A percentile compares a stretch with the other conserved stretches of the same genome.
Conservation (phyloP, 1,284 basidiomycete genomes). For the Earliella scabrosa region DNA sequence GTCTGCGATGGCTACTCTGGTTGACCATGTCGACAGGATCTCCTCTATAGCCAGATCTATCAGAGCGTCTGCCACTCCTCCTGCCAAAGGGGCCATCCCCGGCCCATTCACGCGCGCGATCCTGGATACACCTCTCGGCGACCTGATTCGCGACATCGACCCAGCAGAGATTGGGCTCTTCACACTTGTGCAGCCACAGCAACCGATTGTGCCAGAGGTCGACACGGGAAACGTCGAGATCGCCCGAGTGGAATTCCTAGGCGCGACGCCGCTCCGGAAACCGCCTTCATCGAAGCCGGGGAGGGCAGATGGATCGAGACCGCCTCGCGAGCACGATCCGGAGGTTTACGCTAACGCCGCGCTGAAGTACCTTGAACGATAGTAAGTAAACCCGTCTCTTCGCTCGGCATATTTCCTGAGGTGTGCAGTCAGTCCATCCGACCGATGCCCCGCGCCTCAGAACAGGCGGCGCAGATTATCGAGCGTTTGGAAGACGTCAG, state of each 20-base stretch:
- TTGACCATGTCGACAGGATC: constrained; percentile 49
- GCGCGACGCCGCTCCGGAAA: constrained; percentile 69
- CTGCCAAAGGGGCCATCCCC: constrained; percentile 21
- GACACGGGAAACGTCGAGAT: constrained; percentile 46
- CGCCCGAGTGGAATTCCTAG: constrained; percentile 64
- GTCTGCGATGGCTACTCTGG: constrained; percentile 46
- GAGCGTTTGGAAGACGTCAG: constrained; percentile 56
- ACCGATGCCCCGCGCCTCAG: constrained; percentile 71
- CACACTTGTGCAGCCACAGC: constrained; percentile 46
- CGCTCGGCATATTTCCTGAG: neutral
- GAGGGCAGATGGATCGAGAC: constrained; percentile 44
- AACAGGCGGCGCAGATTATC: constrained; percentile 58
- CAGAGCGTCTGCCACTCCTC: constrained; percentile 31
- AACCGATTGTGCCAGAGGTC: constrained; percentile 34
- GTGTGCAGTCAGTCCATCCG: constrained; percentile 58
- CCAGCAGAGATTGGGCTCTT: constrained; percentile 78
- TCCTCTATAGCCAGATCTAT: constrained; percentile 42
- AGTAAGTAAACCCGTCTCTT: constrained; percentile 47
- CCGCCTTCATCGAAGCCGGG: constrained; percentile 40
- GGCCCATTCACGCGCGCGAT: constrained; percentile 61
- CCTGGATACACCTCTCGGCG: constrained; percentile 62
- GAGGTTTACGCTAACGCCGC: constrained; percentile 77
- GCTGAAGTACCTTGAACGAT: constrained; percentile 72
- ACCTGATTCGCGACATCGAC: constrained; percentile 78
- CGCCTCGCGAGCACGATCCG: constrained; percentile 57